These are phyloP conservation scores for Agrocybe pediades DNA, from an alignment of 768 basidiomycete species.

Conservation along the genomic window DNA sequence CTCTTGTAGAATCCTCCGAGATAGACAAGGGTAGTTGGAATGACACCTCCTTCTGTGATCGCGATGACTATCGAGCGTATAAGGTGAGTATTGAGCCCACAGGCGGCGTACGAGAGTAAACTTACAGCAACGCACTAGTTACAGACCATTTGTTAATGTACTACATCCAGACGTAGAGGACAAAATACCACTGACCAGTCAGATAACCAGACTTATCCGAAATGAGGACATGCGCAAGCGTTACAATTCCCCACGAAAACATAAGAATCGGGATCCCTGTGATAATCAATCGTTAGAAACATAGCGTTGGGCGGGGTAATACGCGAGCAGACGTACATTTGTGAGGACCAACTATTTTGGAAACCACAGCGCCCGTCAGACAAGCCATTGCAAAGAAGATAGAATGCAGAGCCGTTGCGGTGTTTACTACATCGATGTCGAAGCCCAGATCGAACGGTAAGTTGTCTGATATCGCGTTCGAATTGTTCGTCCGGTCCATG, in stretches of 20 bases:
- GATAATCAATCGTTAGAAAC: background rate
- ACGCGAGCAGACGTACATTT: constrained; percentile 26
- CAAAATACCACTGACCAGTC: constrained; percentile 20
- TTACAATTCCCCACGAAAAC: constrained; percentile 42
- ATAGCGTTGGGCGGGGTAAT: background rate
- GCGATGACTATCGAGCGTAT: constrained; percentile 31
- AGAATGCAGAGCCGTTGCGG: constrained; percentile 36
- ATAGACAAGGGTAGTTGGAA: constrained; percentile 42
- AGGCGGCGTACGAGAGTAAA: constrained; percentile 26
- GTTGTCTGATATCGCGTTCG: constrained; percentile 43
- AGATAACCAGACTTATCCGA: constrained; percentile 37
- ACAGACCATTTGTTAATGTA: background rate
- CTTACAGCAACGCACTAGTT: constrained; percentile 35
- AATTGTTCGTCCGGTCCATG: constrained; percentile 44
- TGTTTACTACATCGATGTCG: constrained; percentile 40
- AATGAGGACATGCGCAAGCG: constrained; percentile 35
- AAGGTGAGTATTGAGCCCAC: background rate
- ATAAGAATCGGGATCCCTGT: constrained; percentile 40
- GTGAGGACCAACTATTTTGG: constrained; percentile 39
- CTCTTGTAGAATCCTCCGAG: constrained; percentile 44
- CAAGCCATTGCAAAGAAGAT: constrained; percentile 35
- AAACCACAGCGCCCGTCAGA: constrained; percentile 38
- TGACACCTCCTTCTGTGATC: constrained; percentile 43
- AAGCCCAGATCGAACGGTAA: constrained; percentile 40
- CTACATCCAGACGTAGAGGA: background rate